Percentiles rank a stretch among this genome's conserved stretches.
Evolutionary conservation across 331 rosid genomes (phyloP).

Genomic region (Ulmus americana): DNA sequence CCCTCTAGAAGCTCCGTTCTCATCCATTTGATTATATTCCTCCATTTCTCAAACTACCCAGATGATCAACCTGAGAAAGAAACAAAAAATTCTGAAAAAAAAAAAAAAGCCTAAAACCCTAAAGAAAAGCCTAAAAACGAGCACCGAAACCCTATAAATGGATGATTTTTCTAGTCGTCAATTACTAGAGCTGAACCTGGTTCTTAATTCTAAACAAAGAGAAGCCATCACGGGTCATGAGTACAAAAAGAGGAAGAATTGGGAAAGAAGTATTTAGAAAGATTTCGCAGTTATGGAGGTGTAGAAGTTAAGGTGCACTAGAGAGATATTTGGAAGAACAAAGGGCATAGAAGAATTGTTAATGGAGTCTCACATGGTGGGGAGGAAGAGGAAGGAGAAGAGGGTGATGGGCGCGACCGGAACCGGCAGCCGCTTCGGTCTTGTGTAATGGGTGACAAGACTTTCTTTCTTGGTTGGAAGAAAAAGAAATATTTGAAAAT

Average conservation of each 20-base stretch:
- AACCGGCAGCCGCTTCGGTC: slow-evolving; percentile 33
- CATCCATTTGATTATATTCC: slow-evolving; percentile 54
- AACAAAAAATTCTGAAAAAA: neutral
- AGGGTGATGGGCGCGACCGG: slow-evolving; percentile 26
- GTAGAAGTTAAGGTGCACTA: slow-evolving; percentile 28
- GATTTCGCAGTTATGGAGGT: neutral
- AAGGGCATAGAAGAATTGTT: neutral
- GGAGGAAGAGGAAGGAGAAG: slow-evolving; percentile 3
- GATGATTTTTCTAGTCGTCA: neutral
- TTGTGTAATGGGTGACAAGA: slow-evolving; percentile 49
- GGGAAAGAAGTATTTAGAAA: no score
- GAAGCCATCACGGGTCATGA: neutral
- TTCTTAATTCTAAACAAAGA: neutral
- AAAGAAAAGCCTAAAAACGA: slow-evolving; percentile 4
- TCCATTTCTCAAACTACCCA: slow-evolving; percentile 42
- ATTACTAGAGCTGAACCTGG: neutral
- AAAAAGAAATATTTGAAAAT: slow-evolving; percentile 31
- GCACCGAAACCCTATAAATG: slow-evolving; percentile 19
- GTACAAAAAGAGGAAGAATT: neutral
- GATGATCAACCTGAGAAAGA: neutral
- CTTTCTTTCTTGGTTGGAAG: slow-evolving; percentile 37
- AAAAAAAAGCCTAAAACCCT: slow-evolving; percentile 39
- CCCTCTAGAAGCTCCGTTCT: slow-evolving; percentile 46
- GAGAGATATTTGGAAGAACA: neutral
- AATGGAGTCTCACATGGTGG: slow-evolving; percentile 4